phyloP scores from a whole-genome alignment of 257 asterid genomes.

The Solanum rostratum region DNA sequence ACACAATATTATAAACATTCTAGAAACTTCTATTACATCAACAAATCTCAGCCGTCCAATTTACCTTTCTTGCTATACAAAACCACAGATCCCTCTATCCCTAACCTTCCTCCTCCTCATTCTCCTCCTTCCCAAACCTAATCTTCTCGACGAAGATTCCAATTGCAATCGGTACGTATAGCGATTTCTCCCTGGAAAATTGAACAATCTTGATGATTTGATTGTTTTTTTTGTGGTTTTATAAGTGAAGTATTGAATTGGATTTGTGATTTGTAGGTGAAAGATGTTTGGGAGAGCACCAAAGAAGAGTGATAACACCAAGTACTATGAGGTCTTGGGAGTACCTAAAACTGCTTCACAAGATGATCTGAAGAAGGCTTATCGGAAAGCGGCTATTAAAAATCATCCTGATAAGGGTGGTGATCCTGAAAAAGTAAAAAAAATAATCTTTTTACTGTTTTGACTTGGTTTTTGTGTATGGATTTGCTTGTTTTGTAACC shows the following conservation, averaged over 20 bases:
- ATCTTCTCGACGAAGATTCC: background rate
- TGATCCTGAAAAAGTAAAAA: constrained; percentile 12
- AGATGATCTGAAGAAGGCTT: constrained; percentile 14
- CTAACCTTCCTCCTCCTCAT: background rate
- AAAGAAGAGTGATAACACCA: constrained; percentile 13
- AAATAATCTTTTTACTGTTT: background rate
- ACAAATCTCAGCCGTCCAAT: background rate
- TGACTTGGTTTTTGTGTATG: background rate
- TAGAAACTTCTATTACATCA: background rate
- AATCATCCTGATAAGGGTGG: constrained; percentile 19
- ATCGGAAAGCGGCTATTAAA: constrained; percentile 8
- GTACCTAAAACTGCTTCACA: constrained; percentile 6
- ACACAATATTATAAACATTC: background rate
- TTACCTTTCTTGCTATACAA: background rate
- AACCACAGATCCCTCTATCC: background rate
- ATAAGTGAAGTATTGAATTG: background rate
- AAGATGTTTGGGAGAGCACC: constrained; percentile 16
- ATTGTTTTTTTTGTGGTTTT: background rate
- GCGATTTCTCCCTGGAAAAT: background rate
- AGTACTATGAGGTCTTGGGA: constrained; percentile 12
- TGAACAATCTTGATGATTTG: background rate
- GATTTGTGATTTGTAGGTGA: background rate
- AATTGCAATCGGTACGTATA: background rate
- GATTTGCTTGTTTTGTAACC: background rate
- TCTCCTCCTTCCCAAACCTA: background rate